These are phyloP conservation scores for Aspergillus nidulans DNA, from an alignment of 495 filamentous ascomycete species.

Conservation along the genomic window DNA sequence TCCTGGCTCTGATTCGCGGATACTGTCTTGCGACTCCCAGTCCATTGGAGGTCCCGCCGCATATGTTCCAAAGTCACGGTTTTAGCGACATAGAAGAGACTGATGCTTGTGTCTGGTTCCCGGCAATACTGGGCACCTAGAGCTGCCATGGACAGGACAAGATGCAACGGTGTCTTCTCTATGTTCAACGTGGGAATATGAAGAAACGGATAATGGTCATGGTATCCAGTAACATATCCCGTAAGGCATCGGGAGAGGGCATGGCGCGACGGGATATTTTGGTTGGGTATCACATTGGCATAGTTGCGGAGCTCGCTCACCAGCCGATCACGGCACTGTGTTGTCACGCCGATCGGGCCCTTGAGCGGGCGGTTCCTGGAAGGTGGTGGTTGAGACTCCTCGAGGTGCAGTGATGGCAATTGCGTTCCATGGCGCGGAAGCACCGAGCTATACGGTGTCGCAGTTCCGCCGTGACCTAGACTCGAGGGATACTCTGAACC, in stretches of 20 bases:
- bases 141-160: constrained; percentile 60
- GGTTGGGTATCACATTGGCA: constrained; percentile 34
- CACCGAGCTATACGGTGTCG: constrained; percentile 32
- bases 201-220: constrained; percentile 65
- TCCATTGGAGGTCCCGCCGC: constrained; percentile 30
- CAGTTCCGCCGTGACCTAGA: constrained; percentile 14
- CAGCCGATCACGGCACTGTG: constrained; percentile 33
- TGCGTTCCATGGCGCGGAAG: constrained; percentile 37
- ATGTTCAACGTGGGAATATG: constrained; percentile 60
- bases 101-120: constrained; percentile 38
- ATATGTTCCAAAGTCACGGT: constrained; percentile 36
- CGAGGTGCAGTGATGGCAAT: constrained; percentile 36
- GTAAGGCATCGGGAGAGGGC: constrained; percentile 62
- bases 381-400: constrained; percentile 26
- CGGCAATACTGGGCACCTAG: constrained; percentile 61
- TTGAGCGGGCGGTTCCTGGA: constrained; percentile 28
- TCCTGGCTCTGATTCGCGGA: constrained; percentile 20
- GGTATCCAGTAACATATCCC: constrained; percentile 63
- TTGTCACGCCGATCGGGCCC: constrained; percentile 32
- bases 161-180: constrained; percentile 50
- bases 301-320: constrained; percentile 23
- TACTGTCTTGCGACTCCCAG: not conserved
- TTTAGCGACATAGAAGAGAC: constrained; percentile 47
- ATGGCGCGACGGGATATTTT: constrained; percentile 48
- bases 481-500: constrained; percentile 28